Percentiles rank a stretch among this genome's conserved stretches.
phyloP scores from a whole-genome alignment of 805 yeast species.

The Wickerhamomyces bisporus region DNA sequence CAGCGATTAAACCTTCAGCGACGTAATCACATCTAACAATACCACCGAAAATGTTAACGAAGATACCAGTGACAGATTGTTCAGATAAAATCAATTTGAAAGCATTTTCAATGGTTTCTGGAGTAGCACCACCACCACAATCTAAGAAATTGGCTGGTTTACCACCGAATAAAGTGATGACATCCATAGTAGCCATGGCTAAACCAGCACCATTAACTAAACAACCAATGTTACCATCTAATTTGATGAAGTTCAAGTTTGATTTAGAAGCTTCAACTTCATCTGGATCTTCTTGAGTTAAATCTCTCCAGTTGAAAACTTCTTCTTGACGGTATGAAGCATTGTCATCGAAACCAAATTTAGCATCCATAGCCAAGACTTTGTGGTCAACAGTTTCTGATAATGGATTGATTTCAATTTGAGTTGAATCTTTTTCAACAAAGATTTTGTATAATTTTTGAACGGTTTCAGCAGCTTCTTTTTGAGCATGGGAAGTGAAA shows the following conservation, averaged over 20 bases:
- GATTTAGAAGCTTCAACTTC: conserved; percentile 89
- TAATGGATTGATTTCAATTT: conserved; percentile 97
- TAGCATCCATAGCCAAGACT: conserved; percentile 98
- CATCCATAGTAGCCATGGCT: conserved; percentile 99
- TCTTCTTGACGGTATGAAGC: conserved; percentile 94
- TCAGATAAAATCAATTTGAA: conserved; percentile 90
- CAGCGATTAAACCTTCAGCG: conserved; percentile 95
- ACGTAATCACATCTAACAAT: conserved; percentile 99
- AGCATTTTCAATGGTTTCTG: conserved; percentile 95
- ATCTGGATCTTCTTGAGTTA: conserved; percentile 96
- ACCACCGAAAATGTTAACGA: conserved; percentile 99
- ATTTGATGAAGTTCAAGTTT: conserved; percentile 93
- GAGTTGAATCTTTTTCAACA: conserved; percentile 90
- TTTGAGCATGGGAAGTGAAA: conserved; percentile 68
- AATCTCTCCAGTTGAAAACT: conserved; percentile 94
- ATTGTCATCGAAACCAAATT: conserved; percentile 96
- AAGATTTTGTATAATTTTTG: conserved; percentile 86
- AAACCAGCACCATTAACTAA: conserved; percentile 99
- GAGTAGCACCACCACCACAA: conserved; percentile 99
- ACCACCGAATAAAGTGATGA: conserved; percentile 96
- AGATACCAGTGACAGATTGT: conserved; percentile 85
- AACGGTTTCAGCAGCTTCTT: conserved; percentile 84
- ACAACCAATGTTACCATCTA: conserved; percentile 98
- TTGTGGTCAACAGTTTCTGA: conserved; percentile 87
- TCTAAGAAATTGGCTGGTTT: conserved; percentile 98